Conservation (phyloP, 164 flowering plant species). For the Tinospora cordifolia region DNA sequence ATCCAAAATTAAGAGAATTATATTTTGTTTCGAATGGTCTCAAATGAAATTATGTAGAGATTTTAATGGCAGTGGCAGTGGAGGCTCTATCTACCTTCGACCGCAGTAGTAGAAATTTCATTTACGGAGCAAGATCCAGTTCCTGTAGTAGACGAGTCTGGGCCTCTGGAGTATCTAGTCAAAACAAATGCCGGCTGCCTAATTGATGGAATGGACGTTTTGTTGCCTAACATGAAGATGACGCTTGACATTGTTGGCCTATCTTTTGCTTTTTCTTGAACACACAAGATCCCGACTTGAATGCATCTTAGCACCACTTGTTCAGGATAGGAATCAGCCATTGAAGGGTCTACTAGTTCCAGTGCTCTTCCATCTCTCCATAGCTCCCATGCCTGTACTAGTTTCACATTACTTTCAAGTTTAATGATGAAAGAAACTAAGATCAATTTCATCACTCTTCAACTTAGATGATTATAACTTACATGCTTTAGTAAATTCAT, state of each 20-base stretch:
- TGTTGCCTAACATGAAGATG: conserved; percentile 3
- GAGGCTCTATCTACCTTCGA: conserved; percentile 12
- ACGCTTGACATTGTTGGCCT: conserved; percentile 7
- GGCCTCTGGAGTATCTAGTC: neutral
- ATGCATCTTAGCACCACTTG: conserved; percentile 4
- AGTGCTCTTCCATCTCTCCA: conserved; percentile 9
- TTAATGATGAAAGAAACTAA: neutral
- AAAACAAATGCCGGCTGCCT: conserved; percentile 8
- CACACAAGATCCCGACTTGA: conserved; percentile 9
- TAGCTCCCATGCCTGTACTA: conserved; percentile 7
- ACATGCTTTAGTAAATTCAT: conserved; percentile 53
- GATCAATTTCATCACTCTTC: no score
- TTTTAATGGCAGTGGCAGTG: neutral
- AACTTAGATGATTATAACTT: conserved; percentile 21
- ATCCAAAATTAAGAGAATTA: no score
- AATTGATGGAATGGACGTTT: neutral
- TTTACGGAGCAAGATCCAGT: conserved; percentile 8
- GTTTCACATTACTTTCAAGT: neutral
- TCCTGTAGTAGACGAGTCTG: conserved; percentile 5
- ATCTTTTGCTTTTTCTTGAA: conserved; percentile 12
- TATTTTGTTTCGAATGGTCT: no score
- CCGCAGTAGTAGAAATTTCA: conserved; percentile 3
- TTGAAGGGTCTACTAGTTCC: conserved; percentile 4
- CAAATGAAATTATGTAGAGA: neutral
- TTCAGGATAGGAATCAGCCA: conserved; percentile 3